These are phyloP conservation scores for Colletotrichum magnum DNA, from an alignment of 2,329 filamentous ascomycete species.

Conservation along the genomic window DNA sequence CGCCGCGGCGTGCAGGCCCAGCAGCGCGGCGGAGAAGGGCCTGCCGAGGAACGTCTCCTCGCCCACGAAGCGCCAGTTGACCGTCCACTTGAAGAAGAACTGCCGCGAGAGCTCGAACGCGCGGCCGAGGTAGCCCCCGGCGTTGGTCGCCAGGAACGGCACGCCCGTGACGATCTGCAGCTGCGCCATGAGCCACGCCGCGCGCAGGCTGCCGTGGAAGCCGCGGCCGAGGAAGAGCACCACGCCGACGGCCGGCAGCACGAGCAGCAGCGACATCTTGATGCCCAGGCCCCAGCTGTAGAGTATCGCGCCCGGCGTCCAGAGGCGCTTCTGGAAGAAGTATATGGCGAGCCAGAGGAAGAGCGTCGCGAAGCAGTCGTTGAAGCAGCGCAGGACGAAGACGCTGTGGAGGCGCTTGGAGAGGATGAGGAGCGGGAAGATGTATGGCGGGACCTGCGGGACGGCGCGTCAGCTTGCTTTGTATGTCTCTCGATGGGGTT, in stretches of 20 bases:
- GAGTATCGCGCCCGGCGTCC: conserved; percentile 79
- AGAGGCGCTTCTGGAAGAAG: conserved; percentile 80
- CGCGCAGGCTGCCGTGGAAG: conserved; percentile 73
- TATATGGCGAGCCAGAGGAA: conserved; percentile 88
- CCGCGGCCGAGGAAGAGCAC: conserved; percentile 83
- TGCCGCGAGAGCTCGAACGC: conserved; percentile 93
- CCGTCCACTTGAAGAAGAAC: conserved; percentile 98
- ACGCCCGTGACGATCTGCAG: conserved; percentile 78
- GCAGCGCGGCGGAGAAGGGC: conserved; percentile 76
- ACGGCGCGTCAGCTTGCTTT: conserved; percentile 24
- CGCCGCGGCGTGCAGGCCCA: conserved; percentile 76
- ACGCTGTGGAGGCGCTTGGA: conserved; percentile 96
- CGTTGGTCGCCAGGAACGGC: conserved; percentile 79
- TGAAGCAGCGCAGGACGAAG: conserved; percentile 93
- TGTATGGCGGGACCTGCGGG: conserved; percentile 82
- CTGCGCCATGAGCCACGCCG: conserved; percentile 80
- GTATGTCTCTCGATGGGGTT: too few relatives aligned
- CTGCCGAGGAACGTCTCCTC: conserved; percentile 82
- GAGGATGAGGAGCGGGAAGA: conserved; percentile 86
- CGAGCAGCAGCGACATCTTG: conserved; percentile 93
- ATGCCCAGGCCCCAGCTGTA: conserved; percentile 88
- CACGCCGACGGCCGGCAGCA: conserved; percentile 84
- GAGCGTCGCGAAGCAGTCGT: conserved; percentile 90
- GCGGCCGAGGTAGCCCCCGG: conserved; percentile 80
- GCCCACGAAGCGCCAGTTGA: conserved; percentile 97